A percentile compares a stretch with the other conserved stretches of the same genome.
phyloP scores from a whole-genome alignment of 805 yeast genomes.

The Grigorovia humatica region DNA sequence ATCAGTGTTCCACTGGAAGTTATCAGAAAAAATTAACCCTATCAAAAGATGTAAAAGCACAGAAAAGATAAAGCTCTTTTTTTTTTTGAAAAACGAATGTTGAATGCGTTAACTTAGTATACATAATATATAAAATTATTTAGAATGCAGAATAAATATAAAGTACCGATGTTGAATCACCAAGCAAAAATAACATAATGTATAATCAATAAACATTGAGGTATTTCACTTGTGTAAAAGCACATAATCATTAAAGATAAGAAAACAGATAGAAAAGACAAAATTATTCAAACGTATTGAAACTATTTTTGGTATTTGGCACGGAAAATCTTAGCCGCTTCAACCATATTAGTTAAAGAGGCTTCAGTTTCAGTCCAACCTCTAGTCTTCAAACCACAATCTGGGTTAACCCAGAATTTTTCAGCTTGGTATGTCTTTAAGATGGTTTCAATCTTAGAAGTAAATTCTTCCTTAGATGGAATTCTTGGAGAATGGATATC shows the following conservation, averaged over 20 bases:
- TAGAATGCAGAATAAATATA: conserved; percentile 9
- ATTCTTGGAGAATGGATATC: conserved; percentile 99
- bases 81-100: conserved; percentile 25
- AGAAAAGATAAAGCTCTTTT: no score
- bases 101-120: conserved; percentile 27
- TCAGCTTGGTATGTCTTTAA: conserved; percentile 95
- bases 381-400: conserved; percentile 99
- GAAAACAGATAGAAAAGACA: conserved; percentile 1
- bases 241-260: conserved; percentile 6
- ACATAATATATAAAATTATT: conserved; percentile 7
- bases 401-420: conserved; percentile 99
- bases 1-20: no score
- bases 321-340: conserved; percentile 95
- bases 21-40: no score
- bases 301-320: conserved; percentile 32
- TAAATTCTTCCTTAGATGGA: conserved; percentile 95
- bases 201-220: neutral
- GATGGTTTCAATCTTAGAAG: conserved; percentile 86
- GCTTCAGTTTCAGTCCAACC: conserved; percentile 97
- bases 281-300: neutral
- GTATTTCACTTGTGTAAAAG: conserved; percentile 7
- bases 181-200: conserved; percentile 3
- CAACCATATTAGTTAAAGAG: conserved; percentile 96
- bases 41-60: no score
- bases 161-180: conserved; percentile 28